These are phyloP conservation scores for Brassica incana DNA, from an alignment of 345 rosid species.

Conservation along the genomic window DNA sequence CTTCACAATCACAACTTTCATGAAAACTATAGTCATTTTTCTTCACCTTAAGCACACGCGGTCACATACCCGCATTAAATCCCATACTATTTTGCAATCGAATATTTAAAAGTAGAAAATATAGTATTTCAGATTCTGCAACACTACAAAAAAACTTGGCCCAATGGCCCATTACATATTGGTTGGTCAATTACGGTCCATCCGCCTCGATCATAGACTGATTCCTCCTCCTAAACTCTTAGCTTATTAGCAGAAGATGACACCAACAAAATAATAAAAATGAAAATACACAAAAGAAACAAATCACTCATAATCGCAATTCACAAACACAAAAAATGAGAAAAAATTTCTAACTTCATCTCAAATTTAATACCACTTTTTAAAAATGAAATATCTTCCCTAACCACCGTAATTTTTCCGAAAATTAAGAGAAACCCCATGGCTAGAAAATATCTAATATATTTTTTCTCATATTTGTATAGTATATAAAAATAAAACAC, in stretches of 20 bases:
- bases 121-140: background rate
- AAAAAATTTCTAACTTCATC: too few species aligned
- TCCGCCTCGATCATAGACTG: background rate
- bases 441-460: too few species aligned
- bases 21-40: background rate
- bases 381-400: too few species aligned
- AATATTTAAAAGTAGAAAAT: background rate
- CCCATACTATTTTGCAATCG: background rate
- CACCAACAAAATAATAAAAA: background rate
- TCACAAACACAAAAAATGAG: too few species aligned
- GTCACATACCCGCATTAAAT: background rate
- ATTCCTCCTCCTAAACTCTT: background rate
- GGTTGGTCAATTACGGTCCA: slow-evolving; percentile 1
- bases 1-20: background rate
- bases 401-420: too few species aligned
- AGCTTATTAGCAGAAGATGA: slow-evolving; percentile 1
- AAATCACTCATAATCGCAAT: slow-evolving; percentile 5
- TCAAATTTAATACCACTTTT: too few species aligned
- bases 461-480: too few species aligned
- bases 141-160: background rate
- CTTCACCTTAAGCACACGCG: background rate
- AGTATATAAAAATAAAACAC: too few species aligned
- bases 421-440: too few species aligned
- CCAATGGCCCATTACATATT: slow-evolving; percentile 8
- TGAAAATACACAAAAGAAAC: background rate